Conservation (phyloP, 306 rosid species). For the Styphnolobium japonicum region DNA sequence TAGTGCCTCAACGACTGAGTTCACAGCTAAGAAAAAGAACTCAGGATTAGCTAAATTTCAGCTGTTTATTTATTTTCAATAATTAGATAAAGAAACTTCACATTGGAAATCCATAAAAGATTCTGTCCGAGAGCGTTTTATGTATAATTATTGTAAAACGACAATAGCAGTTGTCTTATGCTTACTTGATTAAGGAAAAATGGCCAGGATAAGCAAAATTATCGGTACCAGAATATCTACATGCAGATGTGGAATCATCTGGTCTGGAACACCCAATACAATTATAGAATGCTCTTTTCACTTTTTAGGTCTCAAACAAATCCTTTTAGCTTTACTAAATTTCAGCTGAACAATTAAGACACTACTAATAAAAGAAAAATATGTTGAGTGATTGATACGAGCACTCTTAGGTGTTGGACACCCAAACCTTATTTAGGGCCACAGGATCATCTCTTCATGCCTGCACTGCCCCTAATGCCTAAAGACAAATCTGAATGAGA, state of each 20-base stretch:
- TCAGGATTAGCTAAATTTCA: too few species aligned
- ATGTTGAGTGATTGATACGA: neutral
- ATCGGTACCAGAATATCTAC: neutral
- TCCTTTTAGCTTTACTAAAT: neutral
- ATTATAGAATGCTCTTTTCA: neutral
- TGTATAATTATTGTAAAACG: too few species aligned
- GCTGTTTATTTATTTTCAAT: too few species aligned
- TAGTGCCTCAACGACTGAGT: too few species aligned
- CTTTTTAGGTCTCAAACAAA: neutral
- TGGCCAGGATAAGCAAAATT: neutral
- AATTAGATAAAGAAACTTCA: too few species aligned
- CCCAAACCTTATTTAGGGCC: neutral
- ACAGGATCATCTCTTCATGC: neutral
- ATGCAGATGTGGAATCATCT: neutral
- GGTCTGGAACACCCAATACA: neutral
- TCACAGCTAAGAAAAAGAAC: too few species aligned
- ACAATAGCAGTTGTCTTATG: neutral
- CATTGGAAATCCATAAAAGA: too few species aligned
- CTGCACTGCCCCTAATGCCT: neutral
- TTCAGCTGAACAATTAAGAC: neutral
- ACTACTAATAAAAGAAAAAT: too few species aligned
- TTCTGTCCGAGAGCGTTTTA: too few species aligned
- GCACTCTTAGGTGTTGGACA: neutral
- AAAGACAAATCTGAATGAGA: neutral
- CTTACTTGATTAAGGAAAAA: neutral